phyloP scores from a whole-genome alignment of 2,329 filamentous ascomycete genomes.

The Monilinia fructigena region DNA sequence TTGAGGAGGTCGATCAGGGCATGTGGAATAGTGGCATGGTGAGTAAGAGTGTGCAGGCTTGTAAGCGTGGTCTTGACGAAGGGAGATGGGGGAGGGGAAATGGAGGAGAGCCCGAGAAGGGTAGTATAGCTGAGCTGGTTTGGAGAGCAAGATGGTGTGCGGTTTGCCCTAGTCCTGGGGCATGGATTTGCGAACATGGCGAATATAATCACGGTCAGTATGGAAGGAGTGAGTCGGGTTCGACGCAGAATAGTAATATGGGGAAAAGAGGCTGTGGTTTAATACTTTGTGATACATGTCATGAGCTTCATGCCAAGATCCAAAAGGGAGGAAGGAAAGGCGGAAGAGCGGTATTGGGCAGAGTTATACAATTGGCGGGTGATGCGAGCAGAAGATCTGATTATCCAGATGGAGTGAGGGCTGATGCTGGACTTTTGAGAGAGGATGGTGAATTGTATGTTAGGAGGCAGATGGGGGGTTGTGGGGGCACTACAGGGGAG shows the following conservation, averaged over 20 bases:
- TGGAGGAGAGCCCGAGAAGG: neutral
- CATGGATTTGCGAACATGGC: slow-evolving; percentile 5
- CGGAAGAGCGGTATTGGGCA: neutral
- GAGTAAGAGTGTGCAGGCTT: slow-evolving; percentile 22
- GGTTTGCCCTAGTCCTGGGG: slow-evolving; percentile 33
- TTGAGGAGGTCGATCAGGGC: slow-evolving; percentile 25
- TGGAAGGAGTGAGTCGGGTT: neutral
- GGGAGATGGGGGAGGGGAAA: slow-evolving; percentile 1
- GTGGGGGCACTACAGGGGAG: neutral
- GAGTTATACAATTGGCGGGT: slow-evolving; percentile 1
- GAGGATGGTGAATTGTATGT: slow-evolving; percentile 18
- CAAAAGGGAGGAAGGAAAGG: slow-evolving; percentile 7
- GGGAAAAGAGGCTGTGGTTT: slow-evolving; percentile 31
- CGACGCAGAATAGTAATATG: neutral
- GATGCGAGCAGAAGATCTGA: neutral
- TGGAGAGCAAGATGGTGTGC: slow-evolving; percentile 33
- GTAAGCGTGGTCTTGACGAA: neutral
- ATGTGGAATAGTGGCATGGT: slow-evolving; percentile 24
- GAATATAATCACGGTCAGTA: too few species aligned
- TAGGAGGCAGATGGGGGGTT: slow-evolving; percentile 8
- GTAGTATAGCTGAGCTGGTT: slow-evolving; percentile 20
- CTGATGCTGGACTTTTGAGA: slow-evolving; percentile 17
- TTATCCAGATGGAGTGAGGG: slow-evolving; percentile 20
- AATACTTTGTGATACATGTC: slow-evolving; percentile 30
- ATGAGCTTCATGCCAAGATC: slow-evolving; percentile 13